These are phyloP conservation scores for Saccharum officinarum DNA, from an alignment of 176 grass and related monocot species.

Conservation along the genomic window DNA sequence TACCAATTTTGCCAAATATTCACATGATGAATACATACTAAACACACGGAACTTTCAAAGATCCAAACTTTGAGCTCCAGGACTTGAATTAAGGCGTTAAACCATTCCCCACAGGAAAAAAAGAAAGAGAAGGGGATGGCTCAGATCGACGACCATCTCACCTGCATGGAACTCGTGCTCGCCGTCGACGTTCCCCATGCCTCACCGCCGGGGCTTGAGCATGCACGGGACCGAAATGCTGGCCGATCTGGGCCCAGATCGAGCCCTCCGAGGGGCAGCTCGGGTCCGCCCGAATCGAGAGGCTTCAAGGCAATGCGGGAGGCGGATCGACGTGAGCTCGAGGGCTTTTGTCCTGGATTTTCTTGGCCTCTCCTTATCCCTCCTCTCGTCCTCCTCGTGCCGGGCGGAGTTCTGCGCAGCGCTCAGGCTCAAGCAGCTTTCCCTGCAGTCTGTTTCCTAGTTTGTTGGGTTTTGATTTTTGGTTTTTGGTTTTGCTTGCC, in stretches of 20 bases:
- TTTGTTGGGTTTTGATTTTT: constrained; percentile 40
- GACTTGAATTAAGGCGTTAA: constrained; percentile 1
- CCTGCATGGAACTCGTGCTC: constrained; percentile 59
- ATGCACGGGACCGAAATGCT: constrained; percentile 24
- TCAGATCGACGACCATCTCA: constrained; percentile 64
- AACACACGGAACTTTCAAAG: constrained; percentile 15
- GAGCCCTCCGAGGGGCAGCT: constrained; percentile 38
- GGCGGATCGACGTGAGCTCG: constrained; percentile 25
- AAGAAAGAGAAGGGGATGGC: not conserved
- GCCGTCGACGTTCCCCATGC: constrained; percentile 66
- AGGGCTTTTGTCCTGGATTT: constrained; percentile 36
- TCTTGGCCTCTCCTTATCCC: not conserved
- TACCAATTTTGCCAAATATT: not conserved
- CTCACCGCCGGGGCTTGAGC: constrained; percentile 27
- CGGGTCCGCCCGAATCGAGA: constrained; percentile 29
- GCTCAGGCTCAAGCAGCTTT: constrained; percentile 35
- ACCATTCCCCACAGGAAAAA: not conserved
- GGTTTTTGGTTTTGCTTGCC: constrained; percentile 44
- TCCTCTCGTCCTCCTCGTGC: not conserved
- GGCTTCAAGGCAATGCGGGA: constrained; percentile 41
- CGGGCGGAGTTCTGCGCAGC: constrained; percentile 10
- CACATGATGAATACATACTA: not conserved
- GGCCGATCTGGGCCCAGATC: constrained; percentile 49
- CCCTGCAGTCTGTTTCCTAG: not conserved
- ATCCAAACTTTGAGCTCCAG: constrained; percentile 31